These are phyloP conservation scores for Fraxinus xanthoxyloides DNA, from an alignment of 305 asterid species.

Conservation along the genomic window DNA sequence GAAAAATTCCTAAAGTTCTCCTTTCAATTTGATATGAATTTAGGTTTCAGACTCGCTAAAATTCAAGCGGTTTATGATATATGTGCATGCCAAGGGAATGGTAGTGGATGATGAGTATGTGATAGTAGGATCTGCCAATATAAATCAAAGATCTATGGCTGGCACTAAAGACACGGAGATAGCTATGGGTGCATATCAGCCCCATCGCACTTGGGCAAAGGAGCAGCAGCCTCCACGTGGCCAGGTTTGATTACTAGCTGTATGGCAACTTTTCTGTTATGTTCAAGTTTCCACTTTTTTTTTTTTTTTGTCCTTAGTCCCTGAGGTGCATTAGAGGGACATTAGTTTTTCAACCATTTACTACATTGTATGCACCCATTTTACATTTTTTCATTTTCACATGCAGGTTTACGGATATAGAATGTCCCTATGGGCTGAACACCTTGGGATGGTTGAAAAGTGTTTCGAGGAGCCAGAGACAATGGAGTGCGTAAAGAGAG, in stretches of 20 bases:
- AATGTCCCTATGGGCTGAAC: constrained; percentile 90
- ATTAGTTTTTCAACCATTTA: background rate
- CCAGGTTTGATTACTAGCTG: constrained; percentile 52
- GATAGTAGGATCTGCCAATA: constrained; percentile 88
- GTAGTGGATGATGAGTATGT: constrained; percentile 90
- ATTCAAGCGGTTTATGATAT: constrained; percentile 83
- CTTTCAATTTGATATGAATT: constrained; percentile 11
- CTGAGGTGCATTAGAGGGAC: background rate
- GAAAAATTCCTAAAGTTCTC: constrained; percentile 2
- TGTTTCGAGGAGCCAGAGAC: constrained; percentile 56
- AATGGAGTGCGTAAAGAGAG: constrained; percentile 61
- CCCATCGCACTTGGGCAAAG: constrained; percentile 62
- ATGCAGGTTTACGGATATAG: constrained; percentile 78
- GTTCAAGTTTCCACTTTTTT: background rate
- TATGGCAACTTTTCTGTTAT: background rate
- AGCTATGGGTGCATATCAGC: constrained; percentile 98
- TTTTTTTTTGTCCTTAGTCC: background rate
- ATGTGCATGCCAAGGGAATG: constrained; percentile 98
- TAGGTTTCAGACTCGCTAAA: constrained; percentile 75
- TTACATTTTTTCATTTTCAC: background rate
- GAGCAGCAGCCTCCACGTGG: constrained; percentile 67
- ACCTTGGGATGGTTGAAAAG: constrained; percentile 58
- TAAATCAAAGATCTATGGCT: constrained; percentile 95
- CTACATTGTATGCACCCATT: background rate
- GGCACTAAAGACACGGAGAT: constrained; percentile 93